A percentile compares a stretch with the other conserved stretches of the same genome.
Conservation (phyloP, 805 yeast species). For the Pichia gijzeniarum region DNA sequence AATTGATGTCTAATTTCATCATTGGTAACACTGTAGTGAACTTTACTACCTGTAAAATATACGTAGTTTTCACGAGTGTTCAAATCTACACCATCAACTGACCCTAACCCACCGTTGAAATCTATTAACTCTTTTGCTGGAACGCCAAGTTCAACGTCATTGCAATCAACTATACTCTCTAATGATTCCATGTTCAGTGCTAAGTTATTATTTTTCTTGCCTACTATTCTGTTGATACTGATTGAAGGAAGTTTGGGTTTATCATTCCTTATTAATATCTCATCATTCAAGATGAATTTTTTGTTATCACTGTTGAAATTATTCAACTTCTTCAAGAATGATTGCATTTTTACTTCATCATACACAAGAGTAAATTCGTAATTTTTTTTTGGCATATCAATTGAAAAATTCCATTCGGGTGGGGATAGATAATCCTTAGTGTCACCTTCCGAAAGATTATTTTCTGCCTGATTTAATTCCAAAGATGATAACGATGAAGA, state of each 20-base stretch:
- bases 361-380: conserved; percentile 25
- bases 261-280: conserved; percentile 7
- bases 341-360: conserved; percentile 22
- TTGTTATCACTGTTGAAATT: conserved; percentile 11
- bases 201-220: not conserved
- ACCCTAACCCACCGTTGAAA: conserved; percentile 6
- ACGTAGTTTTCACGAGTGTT: conserved; percentile 3
- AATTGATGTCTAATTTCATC: not conserved
- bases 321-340: conserved; percentile 13
- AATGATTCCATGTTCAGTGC: conserved; percentile 4
- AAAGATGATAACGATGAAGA: conserved; percentile 9
- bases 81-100: conserved; percentile 1
- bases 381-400: conserved; percentile 19
- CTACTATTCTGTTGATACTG: conserved; percentile 5
- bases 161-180: conserved; percentile 7
- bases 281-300: conserved; percentile 10
- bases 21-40: not conserved
- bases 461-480: not conserved
- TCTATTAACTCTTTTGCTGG: conserved; percentile 7
- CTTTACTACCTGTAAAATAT: conserved; percentile 3
- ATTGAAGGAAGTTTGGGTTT: conserved; percentile 22
- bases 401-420: conserved; percentile 35
- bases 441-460: not conserved
- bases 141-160: conserved; percentile 8
- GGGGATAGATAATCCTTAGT: conserved; percentile 22